Evolutionary conservation across 768 basidiomycete species (phyloP).

Genomic region (Leccinum barrowsii): DNA sequence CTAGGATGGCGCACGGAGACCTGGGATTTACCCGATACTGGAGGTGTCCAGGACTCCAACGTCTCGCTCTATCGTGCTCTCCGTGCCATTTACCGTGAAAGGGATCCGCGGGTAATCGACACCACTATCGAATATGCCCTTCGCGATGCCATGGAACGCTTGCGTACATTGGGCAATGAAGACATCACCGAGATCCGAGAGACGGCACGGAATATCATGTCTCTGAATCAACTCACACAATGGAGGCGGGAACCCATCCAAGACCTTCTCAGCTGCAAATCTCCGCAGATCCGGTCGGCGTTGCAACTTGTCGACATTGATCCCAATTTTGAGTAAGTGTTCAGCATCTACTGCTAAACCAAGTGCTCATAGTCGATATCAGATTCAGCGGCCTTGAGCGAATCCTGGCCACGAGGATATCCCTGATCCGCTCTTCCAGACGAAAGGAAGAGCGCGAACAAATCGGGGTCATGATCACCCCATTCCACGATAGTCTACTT

Average conservation of each 20-base stretch:
- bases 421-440: conserved; percentile 70
- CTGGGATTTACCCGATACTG: conserved; percentile 85
- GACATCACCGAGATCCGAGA: conserved; percentile 73
- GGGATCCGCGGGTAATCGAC: conserved; percentile 51
- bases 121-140: conserved; percentile 48
- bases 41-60: conserved; percentile 42
- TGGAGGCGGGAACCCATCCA: conserved; percentile 47
- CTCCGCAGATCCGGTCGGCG: conserved; percentile 37
- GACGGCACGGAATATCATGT: conserved; percentile 70
- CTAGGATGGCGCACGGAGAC: conserved; percentile 93
- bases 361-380: conserved; percentile 12
- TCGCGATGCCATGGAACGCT: conserved; percentile 55
- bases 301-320: conserved; percentile 46
- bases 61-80: conserved; percentile 74
- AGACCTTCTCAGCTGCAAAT: conserved; percentile 29
- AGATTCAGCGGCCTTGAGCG: conserved; percentile 77
- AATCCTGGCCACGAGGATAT: conserved; percentile 76
- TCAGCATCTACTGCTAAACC: not conserved
- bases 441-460: conserved; percentile 70
- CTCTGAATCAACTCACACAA: conserved; percentile 67
- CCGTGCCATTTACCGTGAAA: conserved; percentile 77
- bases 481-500: conserved; percentile 47
- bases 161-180: conserved; percentile 70
- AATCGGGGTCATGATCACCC: conserved; percentile 66
- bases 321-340: conserved; percentile 63